Percentiles rank a stretch among this genome's conserved stretches.
Evolutionary conservation across 1,284 basidiomycete genomes (phyloP).

Genomic region (Ganoderma multipileum): DNA sequence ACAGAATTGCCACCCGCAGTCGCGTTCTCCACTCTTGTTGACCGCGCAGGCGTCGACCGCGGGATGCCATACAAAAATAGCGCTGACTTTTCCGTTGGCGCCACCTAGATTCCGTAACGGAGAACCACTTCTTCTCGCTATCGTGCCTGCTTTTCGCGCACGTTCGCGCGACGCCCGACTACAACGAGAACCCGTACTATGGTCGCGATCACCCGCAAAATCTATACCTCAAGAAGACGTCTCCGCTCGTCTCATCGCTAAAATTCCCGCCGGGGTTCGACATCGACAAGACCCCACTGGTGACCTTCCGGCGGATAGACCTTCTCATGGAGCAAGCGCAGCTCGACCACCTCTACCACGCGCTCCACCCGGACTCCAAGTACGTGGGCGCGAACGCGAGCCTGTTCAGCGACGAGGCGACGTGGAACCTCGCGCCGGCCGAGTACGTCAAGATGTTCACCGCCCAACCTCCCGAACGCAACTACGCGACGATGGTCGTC

Average conservation of each 20-base stretch:
- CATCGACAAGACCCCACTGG: constrained; percentile 61
- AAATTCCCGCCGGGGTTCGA: constrained; percentile 58
- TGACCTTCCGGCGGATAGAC: constrained; percentile 69
- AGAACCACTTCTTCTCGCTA: constrained; percentile 75
- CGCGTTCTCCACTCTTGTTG: background rate
- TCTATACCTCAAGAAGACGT: constrained; percentile 62
- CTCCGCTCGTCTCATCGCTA: constrained; percentile 52
- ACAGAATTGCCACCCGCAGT: background rate
- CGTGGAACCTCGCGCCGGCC: constrained; percentile 58
- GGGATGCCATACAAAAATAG: background rate
- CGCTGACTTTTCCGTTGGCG: background rate
- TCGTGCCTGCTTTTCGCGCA: constrained; percentile 71
- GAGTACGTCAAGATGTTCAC: constrained; percentile 60
- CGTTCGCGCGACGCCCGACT: constrained; percentile 67
- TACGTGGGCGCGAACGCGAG: constrained; percentile 19
- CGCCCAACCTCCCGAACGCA: constrained; percentile 50
- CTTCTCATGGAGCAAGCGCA: constrained; percentile 59
- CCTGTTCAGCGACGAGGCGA: constrained; percentile 61
- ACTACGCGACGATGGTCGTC: constrained; percentile 65
- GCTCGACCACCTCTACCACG: constrained; percentile 52
- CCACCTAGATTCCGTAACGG: constrained; percentile 64
- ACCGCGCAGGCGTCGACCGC: background rate
- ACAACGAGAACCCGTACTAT: constrained; percentile 56
- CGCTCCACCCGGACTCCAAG: constrained; percentile 30
- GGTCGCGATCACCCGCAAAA: constrained; percentile 71